phyloP scores from a whole-genome alignment of 768 basidiomycete species.

The Phylloporus arenicola region DNA sequence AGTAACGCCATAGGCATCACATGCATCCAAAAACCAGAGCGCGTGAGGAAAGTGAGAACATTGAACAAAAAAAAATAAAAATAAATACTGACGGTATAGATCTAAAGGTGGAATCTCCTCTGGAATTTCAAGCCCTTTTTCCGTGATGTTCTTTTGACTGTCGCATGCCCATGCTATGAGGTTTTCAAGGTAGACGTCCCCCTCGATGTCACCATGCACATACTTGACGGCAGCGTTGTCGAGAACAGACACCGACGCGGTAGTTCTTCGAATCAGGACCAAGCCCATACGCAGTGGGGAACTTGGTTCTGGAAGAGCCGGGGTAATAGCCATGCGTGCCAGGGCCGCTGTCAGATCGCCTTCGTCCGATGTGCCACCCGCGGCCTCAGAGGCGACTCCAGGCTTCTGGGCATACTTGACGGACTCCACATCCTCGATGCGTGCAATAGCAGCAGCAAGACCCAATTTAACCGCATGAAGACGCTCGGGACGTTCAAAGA shows the following conservation, averaged over 20 bases:
- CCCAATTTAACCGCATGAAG: conserved; percentile 81
- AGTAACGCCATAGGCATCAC: not conserved
- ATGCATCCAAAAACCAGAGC: not conserved
- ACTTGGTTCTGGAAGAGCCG: conserved; percentile 1
- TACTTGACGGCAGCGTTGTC: conserved; percentile 64
- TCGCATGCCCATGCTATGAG: conserved; percentile 55
- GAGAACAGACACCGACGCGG: conserved; percentile 50
- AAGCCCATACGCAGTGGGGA: conserved; percentile 22
- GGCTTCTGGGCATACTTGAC: not conserved
- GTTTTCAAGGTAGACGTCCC: conserved; percentile 61
- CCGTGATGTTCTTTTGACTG: conserved; percentile 55
- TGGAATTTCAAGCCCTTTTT: conserved; percentile 73
- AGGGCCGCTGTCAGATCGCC: conserved; percentile 46
- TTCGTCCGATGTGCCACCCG: conserved; percentile 31
- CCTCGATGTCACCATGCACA: conserved; percentile 64
- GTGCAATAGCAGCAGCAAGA: conserved; percentile 71
- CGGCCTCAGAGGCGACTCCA: not conserved
- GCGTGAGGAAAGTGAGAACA: not conserved
- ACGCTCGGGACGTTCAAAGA: conserved; percentile 90
- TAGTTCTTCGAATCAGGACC: conserved; percentile 48
- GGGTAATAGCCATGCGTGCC: conserved; percentile 36
- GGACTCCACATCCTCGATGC: conserved; percentile 41
- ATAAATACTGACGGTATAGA: conserved; percentile 68
- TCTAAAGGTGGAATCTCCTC: conserved; percentile 67
- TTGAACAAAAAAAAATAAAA: no score